phyloP scores from a whole-genome alignment of 2,329 filamentous ascomycete species.

The Aspergillus quadricinctus region DNA sequence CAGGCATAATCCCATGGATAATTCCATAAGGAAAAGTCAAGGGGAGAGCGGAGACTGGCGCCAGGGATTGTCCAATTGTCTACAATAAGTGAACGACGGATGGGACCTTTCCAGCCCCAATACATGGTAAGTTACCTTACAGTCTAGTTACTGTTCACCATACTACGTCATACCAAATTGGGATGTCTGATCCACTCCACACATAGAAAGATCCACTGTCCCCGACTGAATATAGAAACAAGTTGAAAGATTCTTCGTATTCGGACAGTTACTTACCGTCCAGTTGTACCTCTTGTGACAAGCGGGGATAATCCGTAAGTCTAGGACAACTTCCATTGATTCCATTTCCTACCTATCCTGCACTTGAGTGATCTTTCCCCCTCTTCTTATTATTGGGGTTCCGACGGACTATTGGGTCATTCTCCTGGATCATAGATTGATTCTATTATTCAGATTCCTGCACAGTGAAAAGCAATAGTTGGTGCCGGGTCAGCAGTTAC shows the following conservation, averaged over 20 bases:
- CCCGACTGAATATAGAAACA: neutral
- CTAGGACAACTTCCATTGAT: neutral
- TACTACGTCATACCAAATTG: neutral
- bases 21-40: neutral
- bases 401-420: neutral
- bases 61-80: constrained; percentile 13
- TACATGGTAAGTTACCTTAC: constrained; percentile 7
- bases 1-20: neutral
- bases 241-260: neutral
- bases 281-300: neutral
- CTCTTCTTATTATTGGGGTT: neutral
- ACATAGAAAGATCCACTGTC: neutral
- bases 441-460: neutral
- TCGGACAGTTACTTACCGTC: neutral
- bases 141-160: neutral
- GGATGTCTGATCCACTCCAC: neutral
- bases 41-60: constrained; percentile 18
- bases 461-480: neutral
- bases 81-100: neutral
- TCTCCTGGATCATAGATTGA: neutral
- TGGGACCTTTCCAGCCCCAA: neutral
- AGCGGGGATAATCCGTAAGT: neutral
- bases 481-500: constrained; percentile 1
- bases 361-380: neutral
- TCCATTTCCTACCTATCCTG: neutral